A percentile compares a stretch with the other conserved stretches of the same genome.
phyloP scores from a whole-genome alignment of 1,284 basidiomycete species.

The Singerocomus inundabilis region DNA sequence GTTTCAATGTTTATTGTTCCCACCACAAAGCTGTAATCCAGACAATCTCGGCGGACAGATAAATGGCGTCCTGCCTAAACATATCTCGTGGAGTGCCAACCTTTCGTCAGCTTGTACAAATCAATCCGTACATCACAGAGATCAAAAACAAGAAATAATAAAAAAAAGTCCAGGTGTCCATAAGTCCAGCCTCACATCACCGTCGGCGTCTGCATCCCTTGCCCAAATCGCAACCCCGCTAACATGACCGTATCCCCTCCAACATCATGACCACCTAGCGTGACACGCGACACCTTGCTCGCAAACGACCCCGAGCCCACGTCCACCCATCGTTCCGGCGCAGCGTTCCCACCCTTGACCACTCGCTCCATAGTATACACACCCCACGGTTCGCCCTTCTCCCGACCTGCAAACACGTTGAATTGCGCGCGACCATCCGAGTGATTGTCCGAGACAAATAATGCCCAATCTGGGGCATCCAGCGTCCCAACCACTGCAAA shows the following conservation, averaged over 20 bases:
- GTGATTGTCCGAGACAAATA: slow-evolving; percentile 69
- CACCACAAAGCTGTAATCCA: too few species aligned
- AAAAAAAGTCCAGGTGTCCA: not conserved
- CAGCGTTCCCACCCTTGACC: slow-evolving; percentile 34
- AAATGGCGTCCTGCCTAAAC: too few species aligned
- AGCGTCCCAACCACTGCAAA: slow-evolving; percentile 66
- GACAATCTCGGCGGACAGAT: too few species aligned
- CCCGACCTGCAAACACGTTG: slow-evolving; percentile 57
- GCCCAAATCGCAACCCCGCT: slow-evolving; percentile 22
- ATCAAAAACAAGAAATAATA: not conserved
- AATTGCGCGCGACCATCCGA: slow-evolving; percentile 63
- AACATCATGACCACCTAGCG: slow-evolving; percentile 9
- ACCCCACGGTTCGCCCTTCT: slow-evolving; percentile 61
- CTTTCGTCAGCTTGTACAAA: slow-evolving; percentile 9
- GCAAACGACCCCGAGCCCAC: slow-evolving; percentile 40
- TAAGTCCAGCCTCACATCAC: slow-evolving; percentile 7
- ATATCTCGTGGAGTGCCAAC: too few species aligned
- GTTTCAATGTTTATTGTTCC: too few species aligned
- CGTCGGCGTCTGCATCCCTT: slow-evolving; percentile 14
- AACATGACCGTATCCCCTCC: slow-evolving; percentile 25
- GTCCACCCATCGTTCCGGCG: slow-evolving; percentile 43
- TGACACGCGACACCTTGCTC: slow-evolving; percentile 50
- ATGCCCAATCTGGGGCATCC: slow-evolving; percentile 62
- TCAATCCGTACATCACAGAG: slow-evolving; percentile 6
- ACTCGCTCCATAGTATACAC: slow-evolving; percentile 57